Base-by-base conservation (phyloP, 352 stramenopile genomes). In the Globisporangium acanthophoron region DNA sequence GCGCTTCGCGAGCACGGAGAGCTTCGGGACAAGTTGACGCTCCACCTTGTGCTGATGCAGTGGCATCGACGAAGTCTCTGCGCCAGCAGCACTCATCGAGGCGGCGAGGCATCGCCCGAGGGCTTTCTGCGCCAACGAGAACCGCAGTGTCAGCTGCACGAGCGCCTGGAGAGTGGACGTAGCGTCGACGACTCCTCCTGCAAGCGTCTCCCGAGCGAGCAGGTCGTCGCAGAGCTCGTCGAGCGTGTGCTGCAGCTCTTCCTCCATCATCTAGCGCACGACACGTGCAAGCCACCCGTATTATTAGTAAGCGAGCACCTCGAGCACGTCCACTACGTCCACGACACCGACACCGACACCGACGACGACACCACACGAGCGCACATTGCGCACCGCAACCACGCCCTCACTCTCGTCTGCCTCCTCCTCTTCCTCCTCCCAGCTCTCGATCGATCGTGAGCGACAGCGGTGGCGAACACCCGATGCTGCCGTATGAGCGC, bases 401-500 rank as follows among this genome's bases (percentile, higher is more conserved):
- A 24, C 39, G 9, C 27, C 13, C 47, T 37, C 43, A 44, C 45
- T 51, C 29, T 27, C 21, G 24, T 13, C 43, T 35, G 21, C 47
- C 46, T n/a, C 43, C 48, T 27, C 43, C 47, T 37, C 47, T 39
- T n/a, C 43, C 48, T 27, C 47, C 16, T 16, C 37, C 39, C 41
- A 54, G 41, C 11, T 58, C 50, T 39, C 58, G 20, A 24, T 65
- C 43, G 8, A 56, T 52, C 20, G 24, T 58, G 39, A 64, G 57
- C 15, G 57, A 66, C 4, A 49, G 39, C 35, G 59, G 41, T 21
- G 39, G 54, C 31, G 68, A 67, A 64, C 59, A 72, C 21, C 73
- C 73, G n/a, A 91, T 79, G 44, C 79, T 90, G 43, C 81, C 81
- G 52, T 91, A 91, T 27, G 81, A 91, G 47, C 78, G 78, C 46